Evolutionary conservation across 495 filamentous ascomycete species (phyloP).

Genomic region (Penicillium angulare): DNA sequence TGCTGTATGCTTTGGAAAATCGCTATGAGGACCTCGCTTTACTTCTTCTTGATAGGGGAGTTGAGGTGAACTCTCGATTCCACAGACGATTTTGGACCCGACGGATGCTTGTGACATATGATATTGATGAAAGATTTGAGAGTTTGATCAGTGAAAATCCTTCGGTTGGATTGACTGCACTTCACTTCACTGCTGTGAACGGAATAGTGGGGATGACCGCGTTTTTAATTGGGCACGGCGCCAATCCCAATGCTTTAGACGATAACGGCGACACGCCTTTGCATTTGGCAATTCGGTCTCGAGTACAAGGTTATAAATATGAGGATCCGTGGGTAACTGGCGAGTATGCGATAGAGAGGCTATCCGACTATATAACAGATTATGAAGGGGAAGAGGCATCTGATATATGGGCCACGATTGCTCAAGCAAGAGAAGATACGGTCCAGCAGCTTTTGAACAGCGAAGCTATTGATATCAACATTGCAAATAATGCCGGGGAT

Average conservation of each 20-base stretch:
- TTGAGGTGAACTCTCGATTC: background rate
- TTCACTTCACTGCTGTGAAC: background rate
- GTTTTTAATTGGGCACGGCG: background rate
- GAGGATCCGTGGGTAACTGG: background rate
- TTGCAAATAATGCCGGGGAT: background rate
- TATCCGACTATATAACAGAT: background rate
- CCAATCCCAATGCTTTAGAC: background rate
- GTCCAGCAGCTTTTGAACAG: background rate
- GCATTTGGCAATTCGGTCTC: background rate
- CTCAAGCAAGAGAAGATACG: background rate
- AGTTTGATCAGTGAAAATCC: too few relatives aligned
- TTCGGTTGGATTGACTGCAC: background rate
- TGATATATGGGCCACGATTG: background rate
- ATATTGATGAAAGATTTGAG: background rate
- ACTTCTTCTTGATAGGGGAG: background rate
- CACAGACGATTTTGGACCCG: background rate
- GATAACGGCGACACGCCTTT: background rate
- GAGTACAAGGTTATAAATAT: background rate
- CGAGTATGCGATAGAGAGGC: background rate
- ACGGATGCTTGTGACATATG: background rate
- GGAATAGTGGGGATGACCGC: background rate
- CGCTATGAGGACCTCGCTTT: background rate
- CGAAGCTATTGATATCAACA: background rate
- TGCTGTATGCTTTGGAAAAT: background rate
- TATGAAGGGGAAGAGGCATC: background rate